A percentile compares a stretch with the other conserved stretches of the same genome.
Evolutionary conservation across 495 filamentous ascomycete genomes (phyloP).

Genomic region (Neurospora tetrasperma): DNA sequence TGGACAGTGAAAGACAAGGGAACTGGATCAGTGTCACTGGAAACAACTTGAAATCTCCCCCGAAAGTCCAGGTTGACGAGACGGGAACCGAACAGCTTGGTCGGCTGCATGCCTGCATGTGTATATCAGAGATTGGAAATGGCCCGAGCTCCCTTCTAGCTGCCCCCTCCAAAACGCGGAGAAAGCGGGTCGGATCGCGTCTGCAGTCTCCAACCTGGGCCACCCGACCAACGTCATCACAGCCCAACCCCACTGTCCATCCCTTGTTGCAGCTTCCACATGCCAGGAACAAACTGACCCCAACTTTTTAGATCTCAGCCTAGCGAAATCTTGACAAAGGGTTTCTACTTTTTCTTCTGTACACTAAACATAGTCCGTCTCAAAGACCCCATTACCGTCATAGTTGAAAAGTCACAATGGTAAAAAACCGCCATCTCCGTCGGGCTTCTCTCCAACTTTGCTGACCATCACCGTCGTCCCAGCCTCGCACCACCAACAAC

Average conservation of each 20-base stretch:
- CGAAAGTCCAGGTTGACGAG: constrained; percentile 1
- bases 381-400: not conserved
- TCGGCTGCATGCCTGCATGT: constrained; percentile 19
- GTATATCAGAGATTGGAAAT: not conserved
- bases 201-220: not conserved
- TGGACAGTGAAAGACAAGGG: not conserved
- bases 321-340: not conserved
- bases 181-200: not conserved
- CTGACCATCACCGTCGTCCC: not conserved
- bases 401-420: not conserved
- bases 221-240: not conserved
- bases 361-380: not conserved
- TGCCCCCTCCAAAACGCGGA: not conserved
- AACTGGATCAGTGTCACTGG: not conserved
- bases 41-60: not conserved
- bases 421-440: not conserved
- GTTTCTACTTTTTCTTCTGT: not conserved
- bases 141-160: constrained; percentile 15
- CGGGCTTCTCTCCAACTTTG: not conserved
- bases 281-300: not conserved
- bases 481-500: constrained; percentile 5
- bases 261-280: not conserved
- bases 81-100: not conserved
- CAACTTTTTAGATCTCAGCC: not conserved
- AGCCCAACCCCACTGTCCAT: not conserved